Conservation (phyloP, 2,329 filamentous ascomycete genomes). For the Colletotrichum limetticola region DNA sequence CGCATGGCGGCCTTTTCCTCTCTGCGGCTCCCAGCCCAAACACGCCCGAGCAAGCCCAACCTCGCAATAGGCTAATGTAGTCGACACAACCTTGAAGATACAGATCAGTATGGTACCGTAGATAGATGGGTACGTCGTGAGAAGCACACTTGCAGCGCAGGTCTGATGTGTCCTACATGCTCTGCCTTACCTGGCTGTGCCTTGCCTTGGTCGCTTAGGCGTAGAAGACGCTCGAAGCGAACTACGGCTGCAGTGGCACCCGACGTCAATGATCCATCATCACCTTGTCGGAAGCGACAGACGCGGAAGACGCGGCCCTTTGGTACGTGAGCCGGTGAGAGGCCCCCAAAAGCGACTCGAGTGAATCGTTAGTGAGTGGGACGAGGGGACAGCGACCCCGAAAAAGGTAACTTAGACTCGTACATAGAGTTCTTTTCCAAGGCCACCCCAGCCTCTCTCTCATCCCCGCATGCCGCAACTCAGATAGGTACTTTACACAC, state of each 20-base stretch:
- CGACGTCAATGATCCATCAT: background rate
- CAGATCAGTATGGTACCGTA: no score
- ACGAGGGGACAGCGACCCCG: background rate
- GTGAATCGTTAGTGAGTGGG: background rate
- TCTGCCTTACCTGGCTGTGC: background rate
- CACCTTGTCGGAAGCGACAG: background rate
- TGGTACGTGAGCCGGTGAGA: background rate
- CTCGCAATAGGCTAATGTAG: constrained; percentile 11
- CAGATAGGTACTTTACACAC: background rate
- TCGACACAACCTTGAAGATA: constrained; percentile 21
- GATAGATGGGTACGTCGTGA: no score
- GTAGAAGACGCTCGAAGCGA: background rate
- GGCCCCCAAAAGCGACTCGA: background rate
- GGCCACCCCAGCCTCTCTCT: background rate
- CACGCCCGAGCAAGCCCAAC: constrained; percentile 27
- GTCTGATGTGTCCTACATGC: background rate
- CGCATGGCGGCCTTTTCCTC: background rate
- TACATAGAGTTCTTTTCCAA: background rate
- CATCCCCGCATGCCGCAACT: background rate
- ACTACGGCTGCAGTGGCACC: constrained; percentile 17
- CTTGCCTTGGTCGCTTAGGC: background rate
- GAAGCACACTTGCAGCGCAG: background rate
- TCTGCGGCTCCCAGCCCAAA: constrained; percentile 11
- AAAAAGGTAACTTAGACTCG: background rate
- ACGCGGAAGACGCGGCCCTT: background rate